Evolutionary conservation across 225 moss, liverwort and hornwort genomes (phyloP), one percentile per base, ranked within the genome.

Genomic region (Neckera pumila): DNA sequence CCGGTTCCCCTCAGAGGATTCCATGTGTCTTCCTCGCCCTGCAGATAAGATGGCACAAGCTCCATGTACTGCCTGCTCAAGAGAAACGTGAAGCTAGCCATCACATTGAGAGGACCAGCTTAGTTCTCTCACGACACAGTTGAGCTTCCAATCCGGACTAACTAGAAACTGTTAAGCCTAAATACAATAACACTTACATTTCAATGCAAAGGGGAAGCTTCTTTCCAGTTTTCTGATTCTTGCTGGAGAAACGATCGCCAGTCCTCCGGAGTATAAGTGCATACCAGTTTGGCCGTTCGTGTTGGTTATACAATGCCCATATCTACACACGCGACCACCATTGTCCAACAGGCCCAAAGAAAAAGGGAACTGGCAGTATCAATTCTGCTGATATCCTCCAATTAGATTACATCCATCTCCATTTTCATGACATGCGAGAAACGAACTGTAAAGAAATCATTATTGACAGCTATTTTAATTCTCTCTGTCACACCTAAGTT

Each of bases 261-360:
- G 91, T 90, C 88, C 98, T 95, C 90, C 80, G 95, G n/a, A 86
- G 88, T 75, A 98, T 93, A 33, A 96, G 93, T 19, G 98, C 98
- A 87, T 98, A 98, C 98, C 98, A 98, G 69, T 98, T 98, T 31
- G 97, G 98, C 82, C 96, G 88, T 88, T 96, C 96, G 58, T 93
- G 95, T 78, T 92, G 88, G 85, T 98, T 98, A 90, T 95, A 98
- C 88, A 98, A 89, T 47, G 98, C 98, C 98, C 98, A 98, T 61
- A 98, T 88, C 97, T 97, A 82, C 82, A 90, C 76, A 84, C 67
- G 38, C 82, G 25, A 58, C 49, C 79, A 69, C 30, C 64, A 74
- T 71, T 77, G 88, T 89, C 80, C 84, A 82, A 83, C 67, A 89
- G 54, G 58, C 40, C 70, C 42, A 40, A 69, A 76, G 80, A 73